phyloP scores from a whole-genome alignment of 805 yeast genomes.

The Myxozyma geophila region DNA sequence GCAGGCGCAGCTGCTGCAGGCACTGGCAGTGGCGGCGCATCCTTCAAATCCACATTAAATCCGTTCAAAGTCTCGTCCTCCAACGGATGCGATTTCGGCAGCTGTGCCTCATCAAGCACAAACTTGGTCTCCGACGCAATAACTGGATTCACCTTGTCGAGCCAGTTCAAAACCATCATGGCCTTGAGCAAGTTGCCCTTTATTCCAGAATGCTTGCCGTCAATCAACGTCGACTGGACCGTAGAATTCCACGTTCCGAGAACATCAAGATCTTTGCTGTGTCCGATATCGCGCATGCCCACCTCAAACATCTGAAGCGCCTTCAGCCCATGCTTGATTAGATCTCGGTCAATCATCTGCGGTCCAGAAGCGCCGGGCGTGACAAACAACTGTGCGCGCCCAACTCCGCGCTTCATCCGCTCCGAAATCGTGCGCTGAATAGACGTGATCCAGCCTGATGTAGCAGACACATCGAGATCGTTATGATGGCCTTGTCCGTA shows the following conservation, averaged over 20 bases:
- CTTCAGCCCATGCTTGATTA: conserved; percentile 29
- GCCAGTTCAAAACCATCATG: conserved; percentile 37
- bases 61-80: conserved; percentile 11
- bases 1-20: background rate
- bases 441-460: conserved; percentile 33
- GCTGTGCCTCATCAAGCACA: conserved; percentile 9
- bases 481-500: conserved; percentile 37
- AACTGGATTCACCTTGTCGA: conserved; percentile 27
- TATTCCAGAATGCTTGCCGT: conserved; percentile 36
- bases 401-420: conserved; percentile 15
- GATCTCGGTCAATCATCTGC: conserved; percentile 33
- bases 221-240: conserved; percentile 28
- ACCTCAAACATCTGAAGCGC: conserved; percentile 30
- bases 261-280: conserved; percentile 25
- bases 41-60: background rate
- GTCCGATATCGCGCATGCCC: conserved; percentile 24
- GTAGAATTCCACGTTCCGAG: conserved; percentile 36
- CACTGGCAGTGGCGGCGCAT: background rate
- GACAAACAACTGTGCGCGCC: conserved; percentile 34
- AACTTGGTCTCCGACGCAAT: background rate
- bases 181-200: conserved; percentile 32
- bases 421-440: conserved; percentile 35
- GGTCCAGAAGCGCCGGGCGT: conserved; percentile 37
- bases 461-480: conserved; percentile 29
- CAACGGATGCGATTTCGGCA: conserved; percentile 6